Conservation (phyloP, 768 basidiomycete genomes). For the Xerocomellus intermedius region DNA sequence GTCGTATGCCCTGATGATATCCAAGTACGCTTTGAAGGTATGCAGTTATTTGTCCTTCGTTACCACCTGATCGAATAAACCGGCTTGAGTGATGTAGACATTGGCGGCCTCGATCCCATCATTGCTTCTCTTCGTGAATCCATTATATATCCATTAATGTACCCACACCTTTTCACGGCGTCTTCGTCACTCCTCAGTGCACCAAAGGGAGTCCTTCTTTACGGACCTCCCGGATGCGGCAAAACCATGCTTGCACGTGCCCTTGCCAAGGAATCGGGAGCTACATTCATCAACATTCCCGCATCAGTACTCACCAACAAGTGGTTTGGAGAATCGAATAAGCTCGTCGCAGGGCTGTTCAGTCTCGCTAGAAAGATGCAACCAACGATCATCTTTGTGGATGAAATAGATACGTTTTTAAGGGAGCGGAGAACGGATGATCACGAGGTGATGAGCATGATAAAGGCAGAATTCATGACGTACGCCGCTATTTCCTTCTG, state of each 20-base stretch:
- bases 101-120: conserved; percentile 92
- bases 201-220: conserved; percentile 94
- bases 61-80: not conserved
- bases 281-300: conserved; percentile 91
- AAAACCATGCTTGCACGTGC: conserved; percentile 99
- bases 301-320: conserved; percentile 74
- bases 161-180: conserved; percentile 82
- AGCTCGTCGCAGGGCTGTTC: conserved; percentile 92
- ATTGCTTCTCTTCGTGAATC: conserved; percentile 90
- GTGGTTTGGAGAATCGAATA: conserved; percentile 91
- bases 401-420: conserved; percentile 96
- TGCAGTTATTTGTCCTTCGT: conserved; percentile 11
- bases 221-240: conserved; percentile 96
- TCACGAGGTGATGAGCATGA: conserved; percentile 98
- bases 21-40: conserved; percentile 69
- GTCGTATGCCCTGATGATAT: conserved; percentile 93
- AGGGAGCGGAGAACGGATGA: conserved; percentile 84
- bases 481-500: conserved; percentile 36
- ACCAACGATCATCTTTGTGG: conserved; percentile 97
- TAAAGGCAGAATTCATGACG: conserved; percentile 97
- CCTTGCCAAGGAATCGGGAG: conserved; percentile 93
- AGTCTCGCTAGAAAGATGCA: conserved; percentile 91
- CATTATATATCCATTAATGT: conserved; percentile 91
- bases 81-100: conserved; percentile 46
- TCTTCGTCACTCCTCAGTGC: conserved; percentile 82